These are phyloP conservation scores for Fereydounia khargensis DNA, from an alignment of 1,284 basidiomycete species.

Conservation along the genomic window DNA sequence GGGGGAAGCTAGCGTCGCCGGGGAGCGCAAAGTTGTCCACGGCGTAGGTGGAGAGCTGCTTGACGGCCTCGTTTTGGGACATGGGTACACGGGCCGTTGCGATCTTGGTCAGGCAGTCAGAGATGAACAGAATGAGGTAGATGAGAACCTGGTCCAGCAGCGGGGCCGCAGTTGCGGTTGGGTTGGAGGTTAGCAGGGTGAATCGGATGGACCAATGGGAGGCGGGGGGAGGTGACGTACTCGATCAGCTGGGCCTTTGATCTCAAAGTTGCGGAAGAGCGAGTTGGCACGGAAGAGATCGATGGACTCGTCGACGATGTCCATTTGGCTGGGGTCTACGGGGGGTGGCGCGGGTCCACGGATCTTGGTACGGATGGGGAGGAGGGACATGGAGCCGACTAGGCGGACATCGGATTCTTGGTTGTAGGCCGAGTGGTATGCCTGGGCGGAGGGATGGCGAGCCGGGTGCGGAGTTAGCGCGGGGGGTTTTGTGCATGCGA, in stretches of 20 bases:
- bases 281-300: constrained; percentile 98
- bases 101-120: constrained; percentile 78
- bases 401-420: constrained; percentile 76
- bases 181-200: not conserved
- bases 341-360: constrained; percentile 80
- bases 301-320: constrained; percentile 94
- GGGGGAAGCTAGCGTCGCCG: constrained; percentile 89
- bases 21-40: constrained; percentile 87
- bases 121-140: constrained; percentile 95
- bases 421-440: constrained; percentile 91
- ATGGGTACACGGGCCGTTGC: constrained; percentile 45
- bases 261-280: constrained; percentile 99
- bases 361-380: constrained; percentile 86
- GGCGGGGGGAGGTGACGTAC: constrained; percentile 38
- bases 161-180: not conserved
- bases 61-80: constrained; percentile 73
- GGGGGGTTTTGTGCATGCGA: too few species aligned
- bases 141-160: constrained; percentile 66
- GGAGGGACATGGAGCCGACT: constrained; percentile 84
- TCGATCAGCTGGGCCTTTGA: constrained; percentile 93
- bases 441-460: constrained; percentile 10
- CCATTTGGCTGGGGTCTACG: constrained; percentile 74
- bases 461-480: too few species aligned
- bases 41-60: constrained; percentile 83
- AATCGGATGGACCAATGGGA: not conserved